Evolutionary conservation across 2,329 filamentous ascomycete species (phyloP), one percentile per base, ranked within the genome.

Genomic region (Colletotrichum simmondsii): DNA sequence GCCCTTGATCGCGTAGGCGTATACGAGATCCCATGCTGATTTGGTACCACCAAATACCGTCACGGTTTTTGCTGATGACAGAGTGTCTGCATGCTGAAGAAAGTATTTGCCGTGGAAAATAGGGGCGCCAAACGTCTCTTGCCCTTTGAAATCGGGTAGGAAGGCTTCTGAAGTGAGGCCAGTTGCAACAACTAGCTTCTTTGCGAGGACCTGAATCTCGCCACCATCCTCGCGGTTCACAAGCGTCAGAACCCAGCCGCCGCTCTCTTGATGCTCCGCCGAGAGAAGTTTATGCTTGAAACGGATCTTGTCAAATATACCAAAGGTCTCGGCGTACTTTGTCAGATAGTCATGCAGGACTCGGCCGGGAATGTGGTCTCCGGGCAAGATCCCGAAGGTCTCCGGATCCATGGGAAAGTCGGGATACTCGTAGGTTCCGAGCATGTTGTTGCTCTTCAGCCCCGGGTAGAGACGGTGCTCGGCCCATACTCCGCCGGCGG

Each of bases 361-460:
- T 10, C 78, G 73, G 1, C 86, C 88, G 1, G 87, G 83, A 10
- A 90, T 87, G 74, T 88, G 84, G 74, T 88, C 77, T 3, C 83
- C 83, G 0, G 81, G 78, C 57, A 84, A 78, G 30, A 90, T 80
- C 1, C 83, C 84, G 75, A 88, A 92, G 0, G 82, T 85, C 24
- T 86, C 86, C 8, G 83, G 80, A 71, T 87, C 85, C 90, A 95
- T 92, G 22, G 92, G 92, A 72, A 93, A 94, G 76, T 94, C 93
- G 0, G 90, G 90, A 77, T 89, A 95, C 79, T 95, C 92, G 76
- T 92, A 94, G 0, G 90, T 92, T 3, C 93, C 93, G 12, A 92
- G 80, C 79, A 94, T 87, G 77, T 95, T 95, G 81, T 96, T 95
- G 65, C 89, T 91, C 77, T 91, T 93, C 61, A 96, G 86, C 1